Percentiles rank a stretch among this genome's conserved stretches.
Conservation (phyloP, 441 rosid genomes). For the Gossypium trilobum region DNA sequence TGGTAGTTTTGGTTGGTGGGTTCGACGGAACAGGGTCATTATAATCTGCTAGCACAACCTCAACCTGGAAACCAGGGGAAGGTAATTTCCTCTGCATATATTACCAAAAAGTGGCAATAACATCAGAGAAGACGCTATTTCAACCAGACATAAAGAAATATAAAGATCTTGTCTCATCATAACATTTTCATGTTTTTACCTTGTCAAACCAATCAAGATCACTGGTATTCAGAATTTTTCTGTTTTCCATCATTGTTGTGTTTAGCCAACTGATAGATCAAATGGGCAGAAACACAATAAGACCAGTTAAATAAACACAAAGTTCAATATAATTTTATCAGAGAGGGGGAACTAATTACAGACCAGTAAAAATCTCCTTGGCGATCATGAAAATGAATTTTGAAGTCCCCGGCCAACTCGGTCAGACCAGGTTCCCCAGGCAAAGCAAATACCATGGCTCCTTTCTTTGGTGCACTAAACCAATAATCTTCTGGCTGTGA, state of each 20-base stretch:
- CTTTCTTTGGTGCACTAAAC: constrained; percentile 96
- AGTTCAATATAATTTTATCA: not conserved
- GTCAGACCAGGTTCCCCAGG: constrained; percentile 96
- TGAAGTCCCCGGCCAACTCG: constrained; percentile 83
- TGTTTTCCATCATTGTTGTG: constrained; percentile 86
- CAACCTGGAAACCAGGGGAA: constrained; percentile 90
- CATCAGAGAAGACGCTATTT: not conserved
- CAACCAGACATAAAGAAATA: not conserved
- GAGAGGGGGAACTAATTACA: constrained; percentile 17
- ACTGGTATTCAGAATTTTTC: constrained; percentile 51
- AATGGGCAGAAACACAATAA: constrained; percentile 1
- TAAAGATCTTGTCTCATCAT: constrained; percentile 6
- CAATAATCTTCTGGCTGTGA: constrained; percentile 88
- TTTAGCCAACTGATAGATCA: constrained; percentile 69
- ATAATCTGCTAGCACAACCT: constrained; percentile 72
- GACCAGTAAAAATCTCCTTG: constrained; percentile 99
- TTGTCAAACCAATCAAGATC: constrained; percentile 92
- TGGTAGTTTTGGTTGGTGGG: constrained; percentile 27
- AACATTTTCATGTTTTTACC: constrained; percentile 32
- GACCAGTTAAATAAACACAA: constrained; percentile 5
- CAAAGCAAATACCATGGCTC: constrained; percentile 89
- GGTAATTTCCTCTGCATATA: constrained; percentile 85
- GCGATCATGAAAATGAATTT: constrained; percentile 90
- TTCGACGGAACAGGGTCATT: constrained; percentile 28
- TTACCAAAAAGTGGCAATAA: not conserved